Evolutionary conservation across 768 basidiomycete species (phyloP), one percentile per base, ranked within the genome.

Genomic region (Harrya chromipes): DNA sequence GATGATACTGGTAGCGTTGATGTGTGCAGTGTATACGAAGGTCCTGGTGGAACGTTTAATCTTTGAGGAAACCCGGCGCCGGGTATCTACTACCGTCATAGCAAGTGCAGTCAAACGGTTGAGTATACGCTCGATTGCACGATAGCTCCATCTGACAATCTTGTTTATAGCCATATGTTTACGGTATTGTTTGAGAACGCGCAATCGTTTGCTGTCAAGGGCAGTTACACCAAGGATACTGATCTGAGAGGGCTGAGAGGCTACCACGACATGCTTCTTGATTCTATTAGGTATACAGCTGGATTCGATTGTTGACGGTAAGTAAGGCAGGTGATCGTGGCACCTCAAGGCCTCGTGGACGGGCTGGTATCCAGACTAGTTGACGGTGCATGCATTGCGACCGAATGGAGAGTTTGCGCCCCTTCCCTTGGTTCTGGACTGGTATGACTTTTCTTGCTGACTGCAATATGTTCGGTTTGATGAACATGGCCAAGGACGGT

Each of bases 41-140:
- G 69, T 8, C 71, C 75, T 6, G 75, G 75, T 27, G 85, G 84
- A 3, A 66, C 73, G 37, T 85, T 74, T 55, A 71, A 76, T 23
- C 84, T 83, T 63, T 78, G 80, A 13, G 52, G 54, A 2, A 11
- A 21, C 8, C 49, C 52, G 11, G 75, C 2, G 8, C 26, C 40
- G 44, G n/a, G 74, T 1, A 79, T 85, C 49, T 53, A 63, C 11
- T 80, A 79, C 56, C 59, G 69, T 13, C 86, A 74, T 52, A 84
- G 87, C 50, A 58, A 71, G 12, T 87, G 85, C 69, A 84, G 80
- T 57, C 77, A 85, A 64, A 89, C 85, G 36, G 86, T 87, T 39
- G 55, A 45, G 78, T 72, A 16, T 33, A 6, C 14, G 3, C 14
- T 33, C 33, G 1, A 14, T 33, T 16, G 14, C 33, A 33, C 16